These are phyloP conservation scores for Fraxinus baroniana DNA, from an alignment of 305 asterid genomes.

Conservation along the genomic window DNA sequence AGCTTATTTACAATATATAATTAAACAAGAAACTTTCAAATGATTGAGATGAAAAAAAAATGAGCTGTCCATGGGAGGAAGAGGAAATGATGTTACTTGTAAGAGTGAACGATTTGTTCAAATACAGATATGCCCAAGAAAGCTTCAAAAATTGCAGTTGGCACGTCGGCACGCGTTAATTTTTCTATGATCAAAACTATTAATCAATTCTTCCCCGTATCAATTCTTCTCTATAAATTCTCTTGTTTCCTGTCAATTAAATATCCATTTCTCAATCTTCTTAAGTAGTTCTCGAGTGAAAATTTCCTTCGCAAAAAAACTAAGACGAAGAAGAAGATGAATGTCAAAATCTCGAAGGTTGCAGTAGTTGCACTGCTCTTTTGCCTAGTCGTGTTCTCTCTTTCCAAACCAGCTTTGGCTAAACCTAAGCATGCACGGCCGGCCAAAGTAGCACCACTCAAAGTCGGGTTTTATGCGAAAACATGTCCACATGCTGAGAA, in stretches of 20 bases:
- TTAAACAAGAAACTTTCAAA: neutral
- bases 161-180: neutral
- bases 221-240: neutral
- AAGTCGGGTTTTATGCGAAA: constrained; percentile 33
- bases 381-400: constrained; percentile 4
- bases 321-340: neutral
- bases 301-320: neutral
- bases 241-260: neutral
- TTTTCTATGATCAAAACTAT: neutral
- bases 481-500: constrained; percentile 45
- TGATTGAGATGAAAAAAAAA: neutral
- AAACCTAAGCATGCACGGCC: neutral
- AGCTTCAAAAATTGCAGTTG: constrained; percentile 10
- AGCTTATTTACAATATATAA: neutral
- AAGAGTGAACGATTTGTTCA: neutral
- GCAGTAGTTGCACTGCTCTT: neutral
- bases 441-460: constrained; percentile 16
- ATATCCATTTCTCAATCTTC: neutral
- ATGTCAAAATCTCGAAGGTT: neutral
- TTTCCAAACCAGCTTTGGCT: constrained; percentile 11
- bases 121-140: neutral
- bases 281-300: neutral
- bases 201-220: neutral
- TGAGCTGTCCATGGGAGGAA: neutral
- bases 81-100: neutral